Conservation (phyloP, 2,329 filamentous ascomycete genomes). For the Bipolaris cookei region DNA sequence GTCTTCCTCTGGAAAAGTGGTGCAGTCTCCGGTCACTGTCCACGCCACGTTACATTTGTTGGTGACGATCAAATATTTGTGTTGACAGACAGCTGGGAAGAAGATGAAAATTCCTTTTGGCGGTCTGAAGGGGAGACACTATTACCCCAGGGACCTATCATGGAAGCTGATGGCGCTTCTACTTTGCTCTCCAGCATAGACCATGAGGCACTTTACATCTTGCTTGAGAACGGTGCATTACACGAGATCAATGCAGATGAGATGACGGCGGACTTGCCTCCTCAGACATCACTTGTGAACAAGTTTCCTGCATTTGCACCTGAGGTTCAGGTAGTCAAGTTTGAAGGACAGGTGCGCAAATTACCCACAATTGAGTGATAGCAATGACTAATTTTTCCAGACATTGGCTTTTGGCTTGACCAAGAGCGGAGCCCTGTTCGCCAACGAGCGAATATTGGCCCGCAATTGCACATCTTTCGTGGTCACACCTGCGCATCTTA, state of each 20-base stretch:
- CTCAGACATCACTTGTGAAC: slow-evolving; percentile 24
- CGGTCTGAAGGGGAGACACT: slow-evolving; percentile 28
- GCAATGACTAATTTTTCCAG: slow-evolving; percentile 40
- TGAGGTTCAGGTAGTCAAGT: slow-evolving; percentile 29
- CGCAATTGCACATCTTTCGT: slow-evolving; percentile 94
- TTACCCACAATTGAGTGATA: not conserved
- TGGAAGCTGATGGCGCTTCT: slow-evolving; percentile 32
- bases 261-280: slow-evolving; percentile 17
- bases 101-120: slow-evolving; percentile 41
- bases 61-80: slow-evolving; percentile 48
- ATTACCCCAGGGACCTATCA: slow-evolving; percentile 29
- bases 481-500: slow-evolving; percentile 78
- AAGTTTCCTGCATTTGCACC: slow-evolving; percentile 38
- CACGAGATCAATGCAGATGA: slow-evolving; percentile 23
- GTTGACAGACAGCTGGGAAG: slow-evolving; percentile 43
- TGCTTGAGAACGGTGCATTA: slow-evolving; percentile 34
- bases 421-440: slow-evolving; percentile 77
- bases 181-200: slow-evolving; percentile 33
- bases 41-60: slow-evolving; percentile 58
- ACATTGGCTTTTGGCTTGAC: slow-evolving; percentile 69
- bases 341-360: slow-evolving; percentile 36
- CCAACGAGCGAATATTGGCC: slow-evolving; percentile 73
- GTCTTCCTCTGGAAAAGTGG: slow-evolving; percentile 51
- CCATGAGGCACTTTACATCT: slow-evolving; percentile 27
- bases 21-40: slow-evolving; percentile 21